Base-by-base conservation (phyloP, 306 rosid species). In the Vigna mungo region DNA sequence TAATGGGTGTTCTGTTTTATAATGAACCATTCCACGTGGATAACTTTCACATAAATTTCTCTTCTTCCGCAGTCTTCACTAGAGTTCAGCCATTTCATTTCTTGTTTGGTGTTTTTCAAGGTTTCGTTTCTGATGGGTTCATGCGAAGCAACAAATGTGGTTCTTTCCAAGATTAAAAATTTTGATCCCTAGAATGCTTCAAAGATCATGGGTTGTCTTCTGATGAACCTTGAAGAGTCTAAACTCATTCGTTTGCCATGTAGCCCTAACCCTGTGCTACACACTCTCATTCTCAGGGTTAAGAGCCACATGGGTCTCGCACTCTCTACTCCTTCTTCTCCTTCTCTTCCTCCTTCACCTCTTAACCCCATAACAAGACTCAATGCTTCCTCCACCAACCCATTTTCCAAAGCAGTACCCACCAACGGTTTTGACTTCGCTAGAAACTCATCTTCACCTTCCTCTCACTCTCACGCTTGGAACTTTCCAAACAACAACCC, bases 141-240 rank as follows among this genome's bases (percentile, higher is more conserved):
- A 37, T 88, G 70, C 63, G 98, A 94, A 80, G 97, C 97, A 25
- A 92, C 95, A 2, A 86, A 78, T 80, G 78, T 87, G 47, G 94
- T 94, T 4, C 85, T 89, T 16, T 56, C 96, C 0, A 91, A 88
- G 76, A 85, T 94, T 74, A 93, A 90, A 59, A 80, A 51, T 65
- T 60, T 92, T 58, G 98, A 94, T 25, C 96, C 97, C 4, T 97
- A 94, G 23, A 84, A 88, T 80, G 97, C 98, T 7, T 85, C 96
- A 0, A 94, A 90, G 84, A 94, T 94, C 81, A 90, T 94, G 97
- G 98, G 98, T 44, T 88, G 54, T 58, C 89, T 94, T 48, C 83
- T 94, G 37, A 88, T 92, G 69, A 90, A 84, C 83, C 88, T 90
- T 1, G 89, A 93, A 3, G 93, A 94, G 30, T 85, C 83, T 78